Percentiles rank a stretch among this genome's conserved stretches.
Evolutionary conservation across 2,329 filamentous ascomycete genomes (phyloP).

Genomic region (Nothophoma quercina): DNA sequence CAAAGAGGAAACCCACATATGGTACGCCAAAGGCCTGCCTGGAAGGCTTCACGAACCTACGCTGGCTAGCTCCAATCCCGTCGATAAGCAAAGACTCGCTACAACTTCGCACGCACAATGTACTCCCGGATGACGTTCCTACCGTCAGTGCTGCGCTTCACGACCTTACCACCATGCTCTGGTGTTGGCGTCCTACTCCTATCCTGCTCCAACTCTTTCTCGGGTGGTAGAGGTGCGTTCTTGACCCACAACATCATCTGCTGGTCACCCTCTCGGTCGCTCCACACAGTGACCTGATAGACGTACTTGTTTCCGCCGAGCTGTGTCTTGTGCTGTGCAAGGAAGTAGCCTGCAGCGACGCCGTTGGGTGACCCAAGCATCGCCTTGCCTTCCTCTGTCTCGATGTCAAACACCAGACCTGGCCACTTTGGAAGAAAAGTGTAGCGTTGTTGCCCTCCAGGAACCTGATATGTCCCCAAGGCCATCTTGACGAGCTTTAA

Average conservation of each 20-base stretch:
- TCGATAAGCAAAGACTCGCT: too few relatives aligned
- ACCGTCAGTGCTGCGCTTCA: conserved; percentile 1
- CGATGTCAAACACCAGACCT: conserved; percentile 1
- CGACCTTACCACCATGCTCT: background rate
- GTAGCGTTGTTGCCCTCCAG: background rate
- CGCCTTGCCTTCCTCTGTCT: conserved; percentile 9
- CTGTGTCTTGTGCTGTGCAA: conserved; percentile 21
- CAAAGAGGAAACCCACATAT: too few relatives aligned
- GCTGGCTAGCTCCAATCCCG: too few relatives aligned
- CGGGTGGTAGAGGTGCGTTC: background rate
- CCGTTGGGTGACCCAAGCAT: conserved; percentile 22
- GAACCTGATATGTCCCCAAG: background rate
- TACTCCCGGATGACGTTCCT: conserved; percentile 7
- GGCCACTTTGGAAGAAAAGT: conserved; percentile 3
- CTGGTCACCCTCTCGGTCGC: background rate
- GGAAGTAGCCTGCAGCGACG: conserved; percentile 10
- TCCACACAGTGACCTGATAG: conserved; percentile 20
- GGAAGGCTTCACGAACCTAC: too few relatives aligned
- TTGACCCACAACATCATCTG: conserved; percentile 22
- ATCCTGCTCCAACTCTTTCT: background rate
- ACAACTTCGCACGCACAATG: background rate
- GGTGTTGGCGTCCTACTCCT: background rate
- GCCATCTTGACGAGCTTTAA: background rate
- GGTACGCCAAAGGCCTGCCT: too few relatives aligned
- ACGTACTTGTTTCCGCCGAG: conserved; percentile 17